These are phyloP conservation scores for Croton laevigatus DNA, from an alignment of 441 rosid genomes.

Conservation along the genomic window DNA sequence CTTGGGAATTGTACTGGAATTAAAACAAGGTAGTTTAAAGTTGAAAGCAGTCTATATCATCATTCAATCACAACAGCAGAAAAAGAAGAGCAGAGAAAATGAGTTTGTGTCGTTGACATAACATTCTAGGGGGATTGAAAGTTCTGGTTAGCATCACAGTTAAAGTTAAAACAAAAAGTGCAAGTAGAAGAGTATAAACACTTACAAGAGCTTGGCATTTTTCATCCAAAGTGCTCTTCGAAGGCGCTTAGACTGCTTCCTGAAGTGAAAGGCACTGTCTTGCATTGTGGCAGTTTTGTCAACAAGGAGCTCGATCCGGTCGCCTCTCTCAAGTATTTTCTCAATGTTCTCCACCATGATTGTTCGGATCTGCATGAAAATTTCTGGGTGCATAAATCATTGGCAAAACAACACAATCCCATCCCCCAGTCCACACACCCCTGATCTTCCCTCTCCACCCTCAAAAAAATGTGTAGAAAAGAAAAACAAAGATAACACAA, in stretches of 20 bases:
- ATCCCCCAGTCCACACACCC: not conserved
- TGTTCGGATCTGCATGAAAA: slow-evolving; percentile 57
- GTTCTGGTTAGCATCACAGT: not conserved
- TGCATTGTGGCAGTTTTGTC: slow-evolving; percentile 98
- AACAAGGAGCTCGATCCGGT: slow-evolving; percentile 89
- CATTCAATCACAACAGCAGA: not conserved
- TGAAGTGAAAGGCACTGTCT: slow-evolving; percentile 86
- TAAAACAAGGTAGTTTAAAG: not conserved
- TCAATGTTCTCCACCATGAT: slow-evolving; percentile 91
- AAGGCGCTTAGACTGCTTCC: slow-evolving; percentile 90
- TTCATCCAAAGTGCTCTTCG: slow-evolving; percentile 95
- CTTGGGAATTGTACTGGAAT: not conserved
- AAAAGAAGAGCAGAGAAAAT: not conserved
- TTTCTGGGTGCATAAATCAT: slow-evolving; percentile 4
- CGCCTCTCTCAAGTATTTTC: slow-evolving; percentile 94
- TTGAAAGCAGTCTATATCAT: not conserved
- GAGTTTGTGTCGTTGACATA: not conserved
- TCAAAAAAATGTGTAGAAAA: not conserved
- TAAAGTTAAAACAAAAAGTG: not conserved
- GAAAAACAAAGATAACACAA: not conserved
- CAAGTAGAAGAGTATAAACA: slow-evolving; percentile 1
- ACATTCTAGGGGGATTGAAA: not conserved
- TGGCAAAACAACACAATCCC: slow-evolving; percentile 1
- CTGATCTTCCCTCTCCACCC: not conserved
- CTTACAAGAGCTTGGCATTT: slow-evolving; percentile 92